phyloP scores from a whole-genome alignment of 1,284 basidiomycete species.

The Cryptococcus amylolentus region DNA sequence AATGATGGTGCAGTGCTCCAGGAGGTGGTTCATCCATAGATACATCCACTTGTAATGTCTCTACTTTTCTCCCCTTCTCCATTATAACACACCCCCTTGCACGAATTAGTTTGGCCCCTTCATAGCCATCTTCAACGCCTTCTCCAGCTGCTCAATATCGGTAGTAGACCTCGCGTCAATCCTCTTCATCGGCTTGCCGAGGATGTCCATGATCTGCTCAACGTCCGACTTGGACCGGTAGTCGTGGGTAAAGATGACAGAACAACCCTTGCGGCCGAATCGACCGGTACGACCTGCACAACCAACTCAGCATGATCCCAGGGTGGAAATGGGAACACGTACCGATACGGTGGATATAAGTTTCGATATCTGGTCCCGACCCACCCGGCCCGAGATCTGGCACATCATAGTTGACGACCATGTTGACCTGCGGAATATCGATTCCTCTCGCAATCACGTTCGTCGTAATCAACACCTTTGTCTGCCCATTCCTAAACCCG shows the following conservation, averaged over 20 bases:
- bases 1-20: too few species aligned
- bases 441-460: conserved; percentile 98
- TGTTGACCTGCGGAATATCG: conserved; percentile 98
- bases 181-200: conserved; percentile 56
- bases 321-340: conserved; percentile 33
- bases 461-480: conserved; percentile 97
- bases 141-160: conserved; percentile 45
- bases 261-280: conserved; percentile 90
- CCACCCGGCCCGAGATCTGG: conserved; percentile 63
- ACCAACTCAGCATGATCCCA: neutral
- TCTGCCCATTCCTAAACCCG: conserved; percentile 89
- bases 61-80: neutral
- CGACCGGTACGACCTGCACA: conserved; percentile 81
- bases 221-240: conserved; percentile 77
- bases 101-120: conserved; percentile 10
- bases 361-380: conserved; percentile 78
- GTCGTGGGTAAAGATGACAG: conserved; percentile 95
- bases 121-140: conserved; percentile 23
- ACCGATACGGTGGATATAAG: conserved; percentile 98
- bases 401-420: conserved; percentile 98
- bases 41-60: neutral
- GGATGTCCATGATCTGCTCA: conserved; percentile 71
- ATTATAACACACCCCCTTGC: neutral
- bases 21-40: too few species aligned
- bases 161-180: conserved; percentile 33